These are phyloP conservation scores for Castanopsis chinensis DNA, from an alignment of 306 rosid genomes.

Conservation along the genomic window DNA sequence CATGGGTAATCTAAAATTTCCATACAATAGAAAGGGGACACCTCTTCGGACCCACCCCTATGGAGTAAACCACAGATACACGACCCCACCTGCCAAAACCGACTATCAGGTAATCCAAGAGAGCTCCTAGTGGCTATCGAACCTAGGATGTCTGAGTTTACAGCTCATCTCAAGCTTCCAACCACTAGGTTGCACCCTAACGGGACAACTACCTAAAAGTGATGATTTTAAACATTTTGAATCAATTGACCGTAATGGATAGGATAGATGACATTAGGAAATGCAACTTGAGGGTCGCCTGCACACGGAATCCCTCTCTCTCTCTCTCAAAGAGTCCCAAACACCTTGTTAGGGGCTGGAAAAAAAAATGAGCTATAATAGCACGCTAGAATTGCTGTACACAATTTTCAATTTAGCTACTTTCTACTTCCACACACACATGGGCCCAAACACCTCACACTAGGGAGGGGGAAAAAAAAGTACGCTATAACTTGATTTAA, in stretches of 20 bases:
- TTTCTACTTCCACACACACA: background rate
- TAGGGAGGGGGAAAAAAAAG: background rate
- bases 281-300: no score
- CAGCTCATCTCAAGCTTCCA: no score
- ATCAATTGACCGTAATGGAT: no score
- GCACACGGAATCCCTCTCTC: no score
- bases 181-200: no score
- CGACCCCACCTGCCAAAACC: accelerated
- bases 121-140: no score
- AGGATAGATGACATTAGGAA: no score
- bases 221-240: no score
- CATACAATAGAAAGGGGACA: background rate
- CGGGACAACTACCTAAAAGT: no score
- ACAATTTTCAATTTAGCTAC: background rate
- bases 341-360: background rate
- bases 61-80: no score
- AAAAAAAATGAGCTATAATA: background rate
- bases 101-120: no score
- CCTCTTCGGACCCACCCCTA: background rate
- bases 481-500: background rate
- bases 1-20: background rate
- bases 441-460: background rate
- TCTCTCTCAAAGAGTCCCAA: background rate
- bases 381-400: background rate
- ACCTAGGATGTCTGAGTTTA: no score